Evolutionary conservation across 768 basidiomycete species (phyloP).

Genomic region (Leccinum uliginosum): DNA sequence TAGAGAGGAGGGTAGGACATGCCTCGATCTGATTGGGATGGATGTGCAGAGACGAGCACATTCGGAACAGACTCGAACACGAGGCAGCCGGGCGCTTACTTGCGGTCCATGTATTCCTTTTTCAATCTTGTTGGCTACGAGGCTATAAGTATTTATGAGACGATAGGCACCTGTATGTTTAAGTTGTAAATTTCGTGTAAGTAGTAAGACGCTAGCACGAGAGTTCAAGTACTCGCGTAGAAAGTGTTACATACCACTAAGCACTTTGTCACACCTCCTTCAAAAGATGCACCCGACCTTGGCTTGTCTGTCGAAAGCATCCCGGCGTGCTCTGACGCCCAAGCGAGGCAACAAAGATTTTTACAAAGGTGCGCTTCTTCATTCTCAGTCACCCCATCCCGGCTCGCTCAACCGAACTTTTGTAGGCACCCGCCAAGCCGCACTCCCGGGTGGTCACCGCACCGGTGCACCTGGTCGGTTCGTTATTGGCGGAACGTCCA

Average conservation of each 20-base stretch:
- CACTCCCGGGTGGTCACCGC: conserved; percentile 76
- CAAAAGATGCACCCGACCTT: conserved; percentile 62
- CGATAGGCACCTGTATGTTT: neutral
- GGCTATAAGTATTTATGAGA: neutral
- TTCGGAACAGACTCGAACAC: neutral
- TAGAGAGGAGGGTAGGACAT: neutral
- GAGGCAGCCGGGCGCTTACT: conserved; percentile 3
- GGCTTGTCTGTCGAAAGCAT: conserved; percentile 75
- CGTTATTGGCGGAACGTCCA: conserved; percentile 69
- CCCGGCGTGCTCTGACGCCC: conserved; percentile 73
- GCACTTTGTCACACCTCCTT: neutral
- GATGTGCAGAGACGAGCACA: neutral
- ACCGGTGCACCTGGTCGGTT: conserved; percentile 89
- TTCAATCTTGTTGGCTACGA: neutral
- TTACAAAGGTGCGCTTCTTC: conserved; percentile 74
- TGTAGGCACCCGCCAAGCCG: conserved; percentile 78
- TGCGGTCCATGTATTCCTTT: neutral
- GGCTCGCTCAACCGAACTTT: neutral
- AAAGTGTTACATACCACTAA: too few species aligned
- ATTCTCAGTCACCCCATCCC: neutral
- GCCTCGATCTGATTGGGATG: neutral
- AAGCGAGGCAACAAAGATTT: conserved; percentile 94
- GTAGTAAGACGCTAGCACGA: neutral
- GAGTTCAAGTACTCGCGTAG: neutral
- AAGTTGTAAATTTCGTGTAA: neutral